Evolutionary conservation across 2,329 filamentous ascomycete species (phyloP).

Genomic region (Capronia epimyces): DNA sequence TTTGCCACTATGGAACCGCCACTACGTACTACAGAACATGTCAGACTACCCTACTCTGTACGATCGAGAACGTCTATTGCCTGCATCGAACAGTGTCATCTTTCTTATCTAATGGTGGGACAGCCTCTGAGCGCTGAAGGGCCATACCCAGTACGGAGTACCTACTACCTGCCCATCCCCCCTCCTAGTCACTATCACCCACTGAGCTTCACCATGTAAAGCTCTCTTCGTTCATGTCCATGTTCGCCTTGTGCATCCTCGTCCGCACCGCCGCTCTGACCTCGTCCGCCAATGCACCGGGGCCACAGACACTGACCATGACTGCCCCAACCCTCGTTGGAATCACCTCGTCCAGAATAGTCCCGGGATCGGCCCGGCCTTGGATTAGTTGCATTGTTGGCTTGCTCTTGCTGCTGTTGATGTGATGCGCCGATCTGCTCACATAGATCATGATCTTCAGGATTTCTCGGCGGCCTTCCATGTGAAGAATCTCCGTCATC

Average conservation of each 20-base stretch:
- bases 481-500: slow-evolving; percentile 60
- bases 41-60: no score
- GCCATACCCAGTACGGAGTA: no score
- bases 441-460: slow-evolving; percentile 59
- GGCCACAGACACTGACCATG: slow-evolving; percentile 58
- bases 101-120: no score
- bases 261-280: slow-evolving; percentile 52
- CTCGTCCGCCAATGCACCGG: slow-evolving; percentile 58
- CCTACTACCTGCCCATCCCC: neutral
- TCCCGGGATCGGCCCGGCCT: slow-evolving; percentile 52
- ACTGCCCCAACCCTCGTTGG: slow-evolving; percentile 53
- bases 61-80: no score
- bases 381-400: slow-evolving; percentile 58
- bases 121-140: no score
- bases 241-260: slow-evolving; percentile 46
- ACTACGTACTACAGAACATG: no score
- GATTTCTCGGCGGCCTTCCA: slow-evolving; percentile 55
- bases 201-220: slow-evolving; percentile 58
- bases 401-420: slow-evolving; percentile 53
- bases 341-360: slow-evolving; percentile 55
- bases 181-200: neutral
- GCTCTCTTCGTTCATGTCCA: slow-evolving; percentile 62
- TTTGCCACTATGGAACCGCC: no score
- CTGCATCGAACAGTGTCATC: no score
- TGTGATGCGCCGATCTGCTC: slow-evolving; percentile 52